These are phyloP conservation scores for Pseudocercospora fijiensis DNA, from an alignment of 2,329 filamentous ascomycete species.

Conservation along the genomic window DNA sequence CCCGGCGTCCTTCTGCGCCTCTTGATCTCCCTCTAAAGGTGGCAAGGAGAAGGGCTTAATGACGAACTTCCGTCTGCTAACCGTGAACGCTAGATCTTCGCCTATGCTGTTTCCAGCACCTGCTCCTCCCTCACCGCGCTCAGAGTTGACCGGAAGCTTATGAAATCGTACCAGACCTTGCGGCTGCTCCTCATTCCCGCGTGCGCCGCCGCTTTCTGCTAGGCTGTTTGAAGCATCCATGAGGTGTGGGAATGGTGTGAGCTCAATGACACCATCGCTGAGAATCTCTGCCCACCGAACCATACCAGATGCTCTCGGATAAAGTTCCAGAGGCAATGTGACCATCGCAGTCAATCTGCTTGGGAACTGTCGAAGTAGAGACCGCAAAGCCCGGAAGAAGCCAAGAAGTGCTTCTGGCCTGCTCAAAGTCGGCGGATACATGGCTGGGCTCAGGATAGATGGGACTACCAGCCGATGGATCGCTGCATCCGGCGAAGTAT, in stretches of 20 bases:
- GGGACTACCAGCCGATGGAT: slow-evolving; percentile 85
- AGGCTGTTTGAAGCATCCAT: slow-evolving; percentile 50
- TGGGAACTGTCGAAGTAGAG: slow-evolving; percentile 67
- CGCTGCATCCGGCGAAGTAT: slow-evolving; percentile 57
- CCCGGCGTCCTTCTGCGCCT: slow-evolving; percentile 54
- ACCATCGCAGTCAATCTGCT: slow-evolving; percentile 68
- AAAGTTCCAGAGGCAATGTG: slow-evolving; percentile 76
- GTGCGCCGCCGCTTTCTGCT: slow-evolving; percentile 50
- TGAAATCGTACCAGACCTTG: slow-evolving; percentile 86
- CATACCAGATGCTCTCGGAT: slow-evolving; percentile 71
- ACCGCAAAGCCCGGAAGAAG: slow-evolving; percentile 76
- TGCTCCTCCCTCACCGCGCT: slow-evolving; percentile 77
- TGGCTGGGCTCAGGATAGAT: slow-evolving; percentile 77
- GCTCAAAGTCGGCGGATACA: slow-evolving; percentile 69
- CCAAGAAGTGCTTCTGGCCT: slow-evolving; percentile 72
- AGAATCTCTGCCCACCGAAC: slow-evolving; percentile 84
- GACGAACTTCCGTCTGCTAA: slow-evolving; percentile 79
- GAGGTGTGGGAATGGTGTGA: slow-evolving; percentile 69
- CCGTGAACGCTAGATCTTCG: slow-evolving; percentile 85
- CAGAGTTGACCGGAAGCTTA: slow-evolving; percentile 78
- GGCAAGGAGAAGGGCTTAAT: slow-evolving; percentile 89
- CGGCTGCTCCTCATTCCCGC: slow-evolving; percentile 67
- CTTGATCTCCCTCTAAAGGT: slow-evolving; percentile 73
- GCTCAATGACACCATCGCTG: slow-evolving; percentile 80
- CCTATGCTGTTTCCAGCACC: slow-evolving; percentile 63